phyloP scores from a whole-genome alignment of 352 stramenopile genomes.

The Pythium oligandrum region DNA sequence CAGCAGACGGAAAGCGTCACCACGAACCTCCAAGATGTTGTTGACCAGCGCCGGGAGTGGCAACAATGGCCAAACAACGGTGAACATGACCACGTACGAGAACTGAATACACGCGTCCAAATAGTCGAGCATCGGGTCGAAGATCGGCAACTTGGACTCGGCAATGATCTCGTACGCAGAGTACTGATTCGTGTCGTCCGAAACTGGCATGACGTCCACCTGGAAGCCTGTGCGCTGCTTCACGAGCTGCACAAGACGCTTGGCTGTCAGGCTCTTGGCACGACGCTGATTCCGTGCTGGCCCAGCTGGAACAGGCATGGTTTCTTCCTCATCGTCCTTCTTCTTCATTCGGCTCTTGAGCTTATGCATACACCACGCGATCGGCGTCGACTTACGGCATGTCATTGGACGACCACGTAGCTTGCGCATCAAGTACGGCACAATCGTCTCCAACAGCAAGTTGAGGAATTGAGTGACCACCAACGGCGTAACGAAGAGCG shows the following conservation, averaged over 20 bases:
- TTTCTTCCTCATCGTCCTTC: constrained; percentile 18
- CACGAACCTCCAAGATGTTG: constrained; percentile 83
- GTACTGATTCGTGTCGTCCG: constrained; percentile 84
- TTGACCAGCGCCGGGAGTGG: constrained; percentile 84
- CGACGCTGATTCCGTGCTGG: constrained; percentile 2
- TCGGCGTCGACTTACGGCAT: constrained; percentile 54
- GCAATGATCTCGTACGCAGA: constrained; percentile 83
- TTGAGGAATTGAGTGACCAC: constrained; percentile 88
- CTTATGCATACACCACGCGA: constrained; percentile 47
- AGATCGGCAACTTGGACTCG: constrained; percentile 77
- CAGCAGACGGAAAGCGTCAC: constrained; percentile 76
- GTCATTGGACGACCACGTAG: constrained; percentile 60
- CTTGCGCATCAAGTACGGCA: constrained; percentile 80
- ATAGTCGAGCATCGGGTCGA: constrained; percentile 84
- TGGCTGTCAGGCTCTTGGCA: constrained; percentile 51
- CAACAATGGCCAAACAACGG: constrained; percentile 84
- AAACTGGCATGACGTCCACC: constrained; percentile 60
- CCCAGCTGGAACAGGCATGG: too few relatives aligned
- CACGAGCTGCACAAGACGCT: constrained; percentile 58
- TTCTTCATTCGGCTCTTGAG: constrained; percentile 33
- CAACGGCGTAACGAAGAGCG: constrained; percentile 83
- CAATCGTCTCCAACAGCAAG: constrained; percentile 83
- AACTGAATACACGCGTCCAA: constrained; percentile 87
- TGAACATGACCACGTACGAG: constrained; percentile 90
- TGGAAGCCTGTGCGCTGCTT: constrained; percentile 64